These are phyloP conservation scores for Suillus luteus DNA, from an alignment of 768 basidiomycete species.

Conservation along the genomic window DNA sequence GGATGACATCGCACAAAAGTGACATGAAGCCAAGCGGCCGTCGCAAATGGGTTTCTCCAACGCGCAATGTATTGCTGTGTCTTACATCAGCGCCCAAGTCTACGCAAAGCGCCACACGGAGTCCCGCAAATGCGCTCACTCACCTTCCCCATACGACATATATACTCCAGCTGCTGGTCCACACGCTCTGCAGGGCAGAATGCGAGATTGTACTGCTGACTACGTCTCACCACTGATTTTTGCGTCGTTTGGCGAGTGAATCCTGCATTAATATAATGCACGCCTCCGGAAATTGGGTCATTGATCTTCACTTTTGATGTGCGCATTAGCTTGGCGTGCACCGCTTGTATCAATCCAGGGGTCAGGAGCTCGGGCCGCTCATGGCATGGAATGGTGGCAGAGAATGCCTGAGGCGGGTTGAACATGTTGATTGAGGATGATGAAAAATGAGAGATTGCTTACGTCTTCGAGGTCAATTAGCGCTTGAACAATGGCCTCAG, in stretches of 20 bases:
- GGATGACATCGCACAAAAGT: slow-evolving; percentile 38
- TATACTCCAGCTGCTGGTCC: slow-evolving; percentile 36
- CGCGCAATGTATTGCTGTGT: slow-evolving; percentile 38
- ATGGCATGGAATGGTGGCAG: slow-evolving; percentile 21
- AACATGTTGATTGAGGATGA: neutral
- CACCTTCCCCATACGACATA: slow-evolving; percentile 37
- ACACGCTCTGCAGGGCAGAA: slow-evolving; percentile 33
- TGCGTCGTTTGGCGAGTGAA: slow-evolving; percentile 30
- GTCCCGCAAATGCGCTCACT: slow-evolving; percentile 7
- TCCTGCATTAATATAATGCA: slow-evolving; percentile 35
- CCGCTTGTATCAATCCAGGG: slow-evolving; percentile 30
- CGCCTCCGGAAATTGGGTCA: slow-evolving; percentile 15
- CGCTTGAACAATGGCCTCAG: slow-evolving; percentile 22
- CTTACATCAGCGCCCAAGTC: neutral
- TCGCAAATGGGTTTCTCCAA: slow-evolving; percentile 40
- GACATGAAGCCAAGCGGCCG: slow-evolving; percentile 38
- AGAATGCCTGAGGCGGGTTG: slow-evolving; percentile 26
- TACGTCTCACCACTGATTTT: slow-evolving; percentile 33
- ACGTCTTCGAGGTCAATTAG: slow-evolving; percentile 32
- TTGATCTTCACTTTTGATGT: slow-evolving; percentile 32
- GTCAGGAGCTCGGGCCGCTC: slow-evolving; percentile 30
- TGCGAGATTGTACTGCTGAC: slow-evolving; percentile 36
- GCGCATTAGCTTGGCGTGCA: slow-evolving; percentile 33
- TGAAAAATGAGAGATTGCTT: slow-evolving; percentile 1
- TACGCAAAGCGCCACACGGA: neutral